phyloP scores from a whole-genome alignment of 306 rosid genomes.

The Prinsepia uniflora region DNA sequence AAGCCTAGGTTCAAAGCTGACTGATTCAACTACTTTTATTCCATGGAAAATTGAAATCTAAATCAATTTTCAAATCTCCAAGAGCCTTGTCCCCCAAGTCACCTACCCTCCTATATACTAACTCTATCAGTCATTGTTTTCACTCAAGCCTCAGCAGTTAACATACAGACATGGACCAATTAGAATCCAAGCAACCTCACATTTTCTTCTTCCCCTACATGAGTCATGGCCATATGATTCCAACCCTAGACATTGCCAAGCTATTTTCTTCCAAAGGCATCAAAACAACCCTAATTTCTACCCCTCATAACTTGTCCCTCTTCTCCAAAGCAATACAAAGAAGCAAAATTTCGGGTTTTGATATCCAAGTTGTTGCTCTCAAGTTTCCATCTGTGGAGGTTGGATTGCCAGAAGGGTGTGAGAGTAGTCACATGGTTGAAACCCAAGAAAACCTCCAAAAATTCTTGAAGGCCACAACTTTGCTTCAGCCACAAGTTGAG shows the following conservation, averaged over 20 bases:
- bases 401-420: background rate
- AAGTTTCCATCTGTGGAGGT: background rate
- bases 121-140: background rate
- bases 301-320: background rate
- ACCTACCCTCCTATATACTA: background rate
- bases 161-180: background rate
- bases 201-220: constrained; percentile 24
- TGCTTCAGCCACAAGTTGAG: constrained; percentile 13
- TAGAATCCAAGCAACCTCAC: constrained; percentile 5
- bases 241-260: constrained; percentile 17
- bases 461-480: constrained; percentile 6
- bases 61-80: background rate
- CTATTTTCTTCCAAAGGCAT: background rate
- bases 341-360: background rate
- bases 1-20: too few species aligned
- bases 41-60: background rate
- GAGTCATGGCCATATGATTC: constrained; percentile 43
- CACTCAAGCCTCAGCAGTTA: background rate
- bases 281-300: background rate
- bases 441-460: background rate
- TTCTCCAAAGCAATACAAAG: constrained; percentile 3
- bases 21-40: too few species aligned
- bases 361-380: background rate
- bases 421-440: background rate
- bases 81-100: background rate